A percentile compares a stretch with the other conserved stretches of the same genome.
phyloP scores from a whole-genome alignment of 139 green algal species.

The Chlamydomonas eustigma region DNA sequence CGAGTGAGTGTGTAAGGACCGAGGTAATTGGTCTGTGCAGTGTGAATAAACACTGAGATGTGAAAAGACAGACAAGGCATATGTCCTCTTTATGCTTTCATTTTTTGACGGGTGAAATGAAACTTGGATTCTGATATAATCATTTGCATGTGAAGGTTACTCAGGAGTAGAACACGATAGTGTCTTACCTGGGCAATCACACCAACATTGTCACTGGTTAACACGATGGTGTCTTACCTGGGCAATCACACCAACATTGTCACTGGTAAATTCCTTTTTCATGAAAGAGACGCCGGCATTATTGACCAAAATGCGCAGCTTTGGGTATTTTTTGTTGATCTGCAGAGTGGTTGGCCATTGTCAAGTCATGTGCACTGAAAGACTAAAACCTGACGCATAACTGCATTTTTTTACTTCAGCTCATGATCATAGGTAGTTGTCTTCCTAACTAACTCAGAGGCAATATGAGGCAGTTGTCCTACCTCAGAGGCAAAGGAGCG shows the following conservation, averaged over 20 bases:
- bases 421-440: no score
- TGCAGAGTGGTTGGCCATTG: no score
- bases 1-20: constrained; percentile 68
- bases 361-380: no score
- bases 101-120: no score
- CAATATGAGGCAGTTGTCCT: no score
- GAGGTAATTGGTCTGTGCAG: constrained; percentile 14
- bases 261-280: constrained; percentile 30
- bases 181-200: constrained; percentile 38
- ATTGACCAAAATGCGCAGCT: constrained; percentile 49
- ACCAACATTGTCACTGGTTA: constrained; percentile 34
- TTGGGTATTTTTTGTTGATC: constrained; percentile 27
- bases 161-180: no score
- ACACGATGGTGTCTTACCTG: constrained; percentile 37
- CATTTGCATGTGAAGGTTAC: no score
- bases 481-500: constrained; percentile 40
- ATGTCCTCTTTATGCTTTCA: no score
- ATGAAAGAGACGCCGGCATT: constrained; percentile 48
- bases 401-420: no score
- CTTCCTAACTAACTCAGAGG: no score
- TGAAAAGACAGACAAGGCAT: background rate
- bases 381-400: no score
- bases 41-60: background rate
- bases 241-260: constrained; percentile 38
- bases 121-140: no score